Evolutionary conservation across 2,329 filamentous ascomycete genomes (phyloP).

Genomic region (Sporothrix humicola): DNA sequence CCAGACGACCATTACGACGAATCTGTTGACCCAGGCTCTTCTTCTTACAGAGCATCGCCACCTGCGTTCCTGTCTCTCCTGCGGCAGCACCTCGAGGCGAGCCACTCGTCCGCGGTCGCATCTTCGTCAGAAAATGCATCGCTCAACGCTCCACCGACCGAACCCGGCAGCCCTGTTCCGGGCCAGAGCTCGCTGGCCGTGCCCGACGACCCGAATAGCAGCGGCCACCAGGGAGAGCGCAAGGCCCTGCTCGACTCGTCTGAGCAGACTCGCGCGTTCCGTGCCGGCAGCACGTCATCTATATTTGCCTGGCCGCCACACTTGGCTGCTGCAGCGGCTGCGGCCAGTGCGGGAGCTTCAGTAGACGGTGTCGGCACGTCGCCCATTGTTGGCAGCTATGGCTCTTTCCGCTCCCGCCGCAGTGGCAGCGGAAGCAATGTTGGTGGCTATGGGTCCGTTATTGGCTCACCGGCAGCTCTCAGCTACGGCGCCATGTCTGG

Average conservation of each 20-base stretch:
- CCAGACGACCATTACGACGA: conserved; percentile 50
- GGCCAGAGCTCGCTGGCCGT: conserved; percentile 44
- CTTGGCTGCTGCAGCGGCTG: conserved; percentile 57
- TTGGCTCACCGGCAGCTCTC: conserved; percentile 47
- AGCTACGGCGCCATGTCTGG: conserved; percentile 41
- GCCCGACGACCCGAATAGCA: conserved; percentile 19
- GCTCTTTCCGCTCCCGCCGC: conserved; percentile 65
- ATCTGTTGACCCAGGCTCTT: conserved; percentile 45
- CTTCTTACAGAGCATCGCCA: conserved; percentile 39
- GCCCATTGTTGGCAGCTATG: conserved; percentile 36
- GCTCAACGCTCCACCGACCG: conserved; percentile 12
- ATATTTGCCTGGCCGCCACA: conserved; percentile 65
- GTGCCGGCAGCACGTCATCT: conserved; percentile 48
- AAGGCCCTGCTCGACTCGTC: conserved; percentile 49
- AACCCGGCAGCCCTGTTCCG: conserved; percentile 34
- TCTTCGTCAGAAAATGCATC: conserved; percentile 33
- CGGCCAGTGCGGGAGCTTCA: conserved; percentile 22
- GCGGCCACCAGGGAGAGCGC: conserved; percentile 43
- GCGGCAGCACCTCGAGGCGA: conserved; percentile 58
- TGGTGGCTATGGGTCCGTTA: conserved; percentile 58
- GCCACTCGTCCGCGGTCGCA: conserved; percentile 33
- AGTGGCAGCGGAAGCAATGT: conserved; percentile 20
- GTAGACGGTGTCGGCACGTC: conserved; percentile 19
- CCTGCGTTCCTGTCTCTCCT: conserved; percentile 52
- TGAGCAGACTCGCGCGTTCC: conserved; percentile 47